These are phyloP conservation scores for Claviceps capensis DNA, from an alignment of 2,329 filamentous ascomycete species.

Conservation along the genomic window DNA sequence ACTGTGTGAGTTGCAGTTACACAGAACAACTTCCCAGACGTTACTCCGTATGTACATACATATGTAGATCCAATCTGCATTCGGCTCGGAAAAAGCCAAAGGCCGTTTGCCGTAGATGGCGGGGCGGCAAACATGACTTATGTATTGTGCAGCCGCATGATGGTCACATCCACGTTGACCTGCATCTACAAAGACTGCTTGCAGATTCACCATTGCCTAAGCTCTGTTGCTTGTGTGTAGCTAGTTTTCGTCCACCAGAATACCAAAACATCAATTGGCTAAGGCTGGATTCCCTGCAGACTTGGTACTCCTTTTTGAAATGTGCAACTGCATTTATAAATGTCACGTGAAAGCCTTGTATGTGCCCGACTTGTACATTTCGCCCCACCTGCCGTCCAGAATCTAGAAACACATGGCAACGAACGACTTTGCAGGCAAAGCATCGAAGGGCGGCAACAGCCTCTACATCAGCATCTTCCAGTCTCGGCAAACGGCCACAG, in stretches of 20 bases:
- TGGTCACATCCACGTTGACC: neutral
- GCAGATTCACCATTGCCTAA: neutral
- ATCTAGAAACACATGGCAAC: slow-evolving; percentile 3
- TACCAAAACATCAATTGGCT: neutral
- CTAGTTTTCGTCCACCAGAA: neutral
- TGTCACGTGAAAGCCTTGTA: slow-evolving; percentile 2
- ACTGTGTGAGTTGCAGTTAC: too few relatives aligned
- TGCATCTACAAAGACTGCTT: neutral
- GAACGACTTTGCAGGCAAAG: neutral
- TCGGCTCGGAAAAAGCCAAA: neutral
- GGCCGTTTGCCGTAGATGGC: neutral
- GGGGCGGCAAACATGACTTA: neutral
- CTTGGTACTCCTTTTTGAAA: neutral
- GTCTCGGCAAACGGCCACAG: neutral
- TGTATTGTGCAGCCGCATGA: neutral
- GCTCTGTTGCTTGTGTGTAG: neutral
- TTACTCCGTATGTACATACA: too few relatives aligned
- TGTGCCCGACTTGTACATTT: neutral
- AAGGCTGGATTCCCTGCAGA: neutral
- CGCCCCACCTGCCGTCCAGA: slow-evolving; percentile 1
- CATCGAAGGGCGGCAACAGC: neutral
- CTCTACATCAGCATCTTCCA: neutral
- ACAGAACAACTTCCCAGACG: too few relatives aligned
- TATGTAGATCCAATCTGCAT: neutral
- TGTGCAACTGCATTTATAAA: neutral